Conservation (phyloP, 441 rosid genomes). For the Gossypium laxum region DNA sequence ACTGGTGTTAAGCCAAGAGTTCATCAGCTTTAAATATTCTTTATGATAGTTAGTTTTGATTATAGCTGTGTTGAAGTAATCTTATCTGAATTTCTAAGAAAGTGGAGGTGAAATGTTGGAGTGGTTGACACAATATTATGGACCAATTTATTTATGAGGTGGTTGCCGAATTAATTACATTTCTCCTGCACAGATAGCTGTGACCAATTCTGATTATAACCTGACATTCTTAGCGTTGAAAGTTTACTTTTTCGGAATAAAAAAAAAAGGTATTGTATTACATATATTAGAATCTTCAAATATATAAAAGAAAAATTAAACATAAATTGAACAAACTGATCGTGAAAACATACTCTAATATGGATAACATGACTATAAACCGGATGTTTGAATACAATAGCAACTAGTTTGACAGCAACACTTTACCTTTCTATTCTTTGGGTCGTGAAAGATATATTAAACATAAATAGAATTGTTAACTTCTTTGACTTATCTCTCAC, state of each 20-base stretch:
- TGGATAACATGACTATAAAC: too few relatives aligned
- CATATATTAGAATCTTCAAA: too few relatives aligned
- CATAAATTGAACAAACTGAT: too few relatives aligned
- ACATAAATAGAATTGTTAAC: background rate
- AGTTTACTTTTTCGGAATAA: too few relatives aligned
- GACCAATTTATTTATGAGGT: conserved; percentile 23
- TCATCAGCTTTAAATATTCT: background rate
- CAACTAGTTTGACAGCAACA: too few relatives aligned
- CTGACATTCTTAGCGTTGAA: conserved; percentile 3
- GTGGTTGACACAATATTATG: background rate
- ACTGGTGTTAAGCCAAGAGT: background rate
- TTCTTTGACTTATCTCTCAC: background rate
- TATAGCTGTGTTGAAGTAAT: background rate
- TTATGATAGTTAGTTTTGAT: background rate
- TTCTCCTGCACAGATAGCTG: conserved; percentile 4
- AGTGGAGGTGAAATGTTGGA: conserved; percentile 11
- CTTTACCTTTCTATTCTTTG: background rate
- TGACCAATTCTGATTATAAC: conserved; percentile 6
- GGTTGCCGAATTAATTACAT: conserved; percentile 21
- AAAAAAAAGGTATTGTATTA: too few relatives aligned
- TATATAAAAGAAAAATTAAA: too few relatives aligned
- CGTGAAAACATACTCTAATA: too few relatives aligned
- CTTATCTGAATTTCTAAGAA: conserved; percentile 3
- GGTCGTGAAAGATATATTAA: background rate
- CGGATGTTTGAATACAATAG: too few relatives aligned